These are phyloP conservation scores for Fusarium nanum DNA, from an alignment of 2,329 filamentous ascomycete genomes.

Conservation along the genomic window DNA sequence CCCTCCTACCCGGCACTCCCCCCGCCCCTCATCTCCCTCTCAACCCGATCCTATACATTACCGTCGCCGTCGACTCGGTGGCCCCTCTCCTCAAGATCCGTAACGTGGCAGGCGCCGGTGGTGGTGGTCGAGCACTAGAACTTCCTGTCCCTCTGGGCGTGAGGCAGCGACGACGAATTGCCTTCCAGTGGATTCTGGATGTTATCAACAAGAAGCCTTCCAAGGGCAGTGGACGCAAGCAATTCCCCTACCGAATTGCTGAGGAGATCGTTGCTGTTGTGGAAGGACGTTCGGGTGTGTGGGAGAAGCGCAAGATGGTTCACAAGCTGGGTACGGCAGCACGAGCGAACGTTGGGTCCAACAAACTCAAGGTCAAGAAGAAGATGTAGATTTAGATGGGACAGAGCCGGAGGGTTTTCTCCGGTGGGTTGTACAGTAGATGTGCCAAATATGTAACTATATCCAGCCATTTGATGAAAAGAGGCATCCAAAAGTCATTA, in stretches of 20 bases:
- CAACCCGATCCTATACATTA: conserved; percentile 90
- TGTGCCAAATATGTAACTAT: conserved; percentile 49
- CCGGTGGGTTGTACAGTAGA: conserved; percentile 45
- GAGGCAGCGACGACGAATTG: conserved; percentile 80
- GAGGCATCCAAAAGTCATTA: conserved; percentile 22
- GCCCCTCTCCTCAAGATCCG: conserved; percentile 87
- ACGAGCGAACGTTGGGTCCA: conserved; percentile 75
- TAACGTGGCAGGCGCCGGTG: conserved; percentile 79
- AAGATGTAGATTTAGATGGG: conserved; percentile 47
- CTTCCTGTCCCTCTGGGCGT: conserved; percentile 81
- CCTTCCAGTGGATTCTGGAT: conserved; percentile 90
- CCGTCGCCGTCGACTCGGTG: conserved; percentile 90
- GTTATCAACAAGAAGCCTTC: conserved; percentile 82
- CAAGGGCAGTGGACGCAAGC: conserved; percentile 74
- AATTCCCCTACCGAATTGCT: conserved; percentile 82
- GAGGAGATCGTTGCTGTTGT: conserved; percentile 89
- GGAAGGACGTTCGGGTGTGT: conserved; percentile 84
- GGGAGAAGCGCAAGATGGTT: conserved; percentile 81
- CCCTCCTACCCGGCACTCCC: conserved; percentile 66
- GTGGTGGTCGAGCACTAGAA: conserved; percentile 86
- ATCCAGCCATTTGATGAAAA: conserved; percentile 45
- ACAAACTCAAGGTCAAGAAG: conserved; percentile 53
- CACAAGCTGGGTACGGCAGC: conserved; percentile 85
- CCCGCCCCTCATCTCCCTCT: conserved; percentile 84
- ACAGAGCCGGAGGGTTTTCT: conserved; percentile 2